phyloP scores from a whole-genome alignment of 2,329 filamentous ascomycete species.

The Botrytis byssoidea region DNA sequence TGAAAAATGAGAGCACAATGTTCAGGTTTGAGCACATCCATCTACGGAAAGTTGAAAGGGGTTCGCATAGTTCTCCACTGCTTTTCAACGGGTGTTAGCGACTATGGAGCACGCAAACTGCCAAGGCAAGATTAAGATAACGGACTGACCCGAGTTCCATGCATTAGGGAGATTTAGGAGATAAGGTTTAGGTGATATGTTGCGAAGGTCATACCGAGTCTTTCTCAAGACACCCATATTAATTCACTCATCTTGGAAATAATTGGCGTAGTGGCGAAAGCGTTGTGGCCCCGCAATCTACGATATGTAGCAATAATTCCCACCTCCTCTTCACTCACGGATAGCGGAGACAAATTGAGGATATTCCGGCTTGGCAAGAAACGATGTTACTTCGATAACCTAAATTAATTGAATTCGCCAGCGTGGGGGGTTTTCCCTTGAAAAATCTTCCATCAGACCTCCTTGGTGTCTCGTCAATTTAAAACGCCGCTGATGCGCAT shows the following conservation, averaged over 20 bases:
- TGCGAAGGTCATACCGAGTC: background rate
- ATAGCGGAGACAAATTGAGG: background rate
- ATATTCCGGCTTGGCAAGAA: slow-evolving; percentile 10
- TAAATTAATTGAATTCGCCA: background rate
- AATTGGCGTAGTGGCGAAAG: slow-evolving; percentile 7
- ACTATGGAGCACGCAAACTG: slow-evolving; percentile 4
- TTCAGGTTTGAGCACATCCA: background rate
- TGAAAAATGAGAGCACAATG: background rate
- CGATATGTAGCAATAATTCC: slow-evolving; percentile 10
- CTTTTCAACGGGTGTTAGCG: slow-evolving; percentile 7
- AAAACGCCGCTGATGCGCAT: background rate
- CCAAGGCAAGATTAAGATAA: slow-evolving; percentile 4
- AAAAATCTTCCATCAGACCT: background rate
- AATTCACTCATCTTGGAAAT: slow-evolving; percentile 9
- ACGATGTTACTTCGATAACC: slow-evolving; percentile 8
- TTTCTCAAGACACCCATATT: background rate
- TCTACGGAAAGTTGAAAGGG: background rate
- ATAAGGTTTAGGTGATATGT: background rate
- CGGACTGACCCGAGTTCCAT: slow-evolving; percentile 8
- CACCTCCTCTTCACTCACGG: background rate
- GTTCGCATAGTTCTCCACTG: slow-evolving; percentile 16
- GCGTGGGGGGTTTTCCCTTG: background rate
- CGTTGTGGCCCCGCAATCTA: slow-evolving; percentile 3
- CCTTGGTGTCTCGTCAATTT: background rate
- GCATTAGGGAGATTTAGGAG: slow-evolving; percentile 9